Base-by-base conservation (phyloP, 2,329 filamentous ascomycete genomes). In the Epichloe brachyelytri region DNA sequence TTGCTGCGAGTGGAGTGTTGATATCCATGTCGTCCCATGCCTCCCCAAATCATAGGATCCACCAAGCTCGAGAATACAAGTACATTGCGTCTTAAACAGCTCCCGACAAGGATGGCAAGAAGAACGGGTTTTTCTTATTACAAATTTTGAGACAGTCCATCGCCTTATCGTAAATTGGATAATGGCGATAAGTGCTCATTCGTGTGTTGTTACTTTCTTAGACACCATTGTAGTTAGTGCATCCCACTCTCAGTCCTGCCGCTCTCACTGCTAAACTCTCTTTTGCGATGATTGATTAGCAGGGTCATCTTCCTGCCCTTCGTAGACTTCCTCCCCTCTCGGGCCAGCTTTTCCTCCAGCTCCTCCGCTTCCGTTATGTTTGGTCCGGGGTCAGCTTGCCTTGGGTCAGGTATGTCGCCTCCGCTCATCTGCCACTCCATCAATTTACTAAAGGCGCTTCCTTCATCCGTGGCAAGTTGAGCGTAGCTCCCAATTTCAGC, bases 341-440 rank as follows among this genome's bases (percentile, higher is more conserved):
- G 66, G 4, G 68, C 66, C 3, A 61, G 60, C 41, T 69, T 65
- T 54, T 72, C 70, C 33, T 76, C 73, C 22, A 78, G 70, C 59
- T 74, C 73, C 60, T 80, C 76, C 4, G 60, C 65, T 60, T 79
- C 75, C 0, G 72, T 73, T 41, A 79, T 71, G 52, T 71, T 66
- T 4, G 66, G 65, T 10, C 63, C 63, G 3, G 59, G 58, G n/a
- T 61, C 63, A 20, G 56, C 61, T 46, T 54, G 62, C 19, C 57
- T 63, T 36, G 71, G 69, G 4, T 74, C 65, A 0, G 73, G 66
- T 8, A 74, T 62, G 51, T 95, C 88, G 8, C 86, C 85, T 12
- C 90, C 91, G 60, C 79, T 93, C 80, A 97, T 86, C 70, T 98
- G 93, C 90, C 90, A 97, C 68, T 97, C 91, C 93, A 98, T 98